A percentile compares a stretch with the other conserved stretches of the same genome.
Evolutionary conservation across 2,329 filamentous ascomycete species (phyloP).

Genomic region (Arthrobotrys megalospora): DNA sequence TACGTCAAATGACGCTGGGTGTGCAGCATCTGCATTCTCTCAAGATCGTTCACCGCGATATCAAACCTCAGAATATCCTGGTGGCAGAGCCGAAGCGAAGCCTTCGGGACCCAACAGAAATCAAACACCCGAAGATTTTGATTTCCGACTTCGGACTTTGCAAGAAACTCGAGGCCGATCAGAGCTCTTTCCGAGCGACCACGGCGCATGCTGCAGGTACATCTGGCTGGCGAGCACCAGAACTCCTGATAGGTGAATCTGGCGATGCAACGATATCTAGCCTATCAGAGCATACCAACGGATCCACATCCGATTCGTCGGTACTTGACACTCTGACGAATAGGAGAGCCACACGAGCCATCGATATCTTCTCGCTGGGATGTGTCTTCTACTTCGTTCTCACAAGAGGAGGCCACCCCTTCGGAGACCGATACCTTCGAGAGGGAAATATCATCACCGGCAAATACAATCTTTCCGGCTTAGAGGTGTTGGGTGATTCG

Average conservation of each 20-base stretch:
- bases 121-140: constrained; percentile 84
- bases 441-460: constrained; percentile 98
- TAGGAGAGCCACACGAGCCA: constrained; percentile 91
- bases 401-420: constrained; percentile 91
- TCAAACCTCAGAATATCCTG: constrained; percentile 98
- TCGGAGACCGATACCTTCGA: constrained; percentile 93
- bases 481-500: constrained; percentile 85
- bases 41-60: constrained; percentile 94
- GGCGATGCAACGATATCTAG: constrained; percentile 68
- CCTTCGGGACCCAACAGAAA: constrained; percentile 67
- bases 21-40: constrained; percentile 90
- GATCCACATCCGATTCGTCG: constrained; percentile 74
- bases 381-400: constrained; percentile 99
- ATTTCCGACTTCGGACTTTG: constrained; percentile 98
- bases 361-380: constrained; percentile 96
- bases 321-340: constrained; percentile 74
- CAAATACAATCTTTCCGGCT: constrained; percentile 78
- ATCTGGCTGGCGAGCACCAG: constrained; percentile 95
- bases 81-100: constrained; percentile 76
- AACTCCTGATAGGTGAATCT: constrained; percentile 87
- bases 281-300: constrained; percentile 65
- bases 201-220: constrained; percentile 94
- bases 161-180: constrained; percentile 94
- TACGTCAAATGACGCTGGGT: constrained; percentile 91
- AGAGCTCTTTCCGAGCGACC: constrained; percentile 94